Base-by-base conservation (phyloP, 352 stramenopile species). In the Phytophthora capsici region DNA sequence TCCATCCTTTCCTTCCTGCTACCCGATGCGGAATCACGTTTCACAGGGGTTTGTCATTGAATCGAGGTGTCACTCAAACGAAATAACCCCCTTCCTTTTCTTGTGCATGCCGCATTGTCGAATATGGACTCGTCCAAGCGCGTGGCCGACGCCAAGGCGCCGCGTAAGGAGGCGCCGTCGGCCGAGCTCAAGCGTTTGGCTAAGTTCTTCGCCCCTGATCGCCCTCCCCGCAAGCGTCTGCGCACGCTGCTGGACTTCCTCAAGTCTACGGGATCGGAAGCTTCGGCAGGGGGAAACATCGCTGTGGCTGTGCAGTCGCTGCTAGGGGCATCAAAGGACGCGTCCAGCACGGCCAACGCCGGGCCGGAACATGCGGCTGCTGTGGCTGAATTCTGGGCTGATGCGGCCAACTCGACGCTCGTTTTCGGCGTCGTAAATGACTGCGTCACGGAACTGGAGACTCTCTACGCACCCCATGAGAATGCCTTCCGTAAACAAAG, bases 131-230 rank as follows among this genome's bases (percentile, higher is more conserved):
- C 68, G 49, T 78, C 70, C 52, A 77, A 78, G 73, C 73, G 73
- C 37, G 61, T 74, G 41, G 46, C 54, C 55, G 73, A 79, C 22
- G 62, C 73, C 62, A 82, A 82, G 61, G 47, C 57, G 50, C 49
- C 68, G 47, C 72, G 72, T 44, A 80, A 80, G 53, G 69, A 80
- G 44, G 49, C 57, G 30, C 44, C 62, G 40, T 69, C 59, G 6
- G 66, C 61, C 37, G 86, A 92, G 41, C 71, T 90, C 36, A 94
- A 94, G 79, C 86, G 87, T 9, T 80, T 96, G 32, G 82, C 81
- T 56, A 94, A 94, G 71, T 96, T 96, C 82, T 96, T 88, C 59
- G 82, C 85, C 20, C 64, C 86, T 32, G 88, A 95, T 64, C 84
- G 88, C 1, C 85, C 87, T 23, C 86, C 86, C 23, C 86, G 88